A percentile compares a stretch with the other conserved stretches of the same genome.
Conservation (phyloP, 768 basidiomycete genomes). For the Termitomyces sp. region DNA sequence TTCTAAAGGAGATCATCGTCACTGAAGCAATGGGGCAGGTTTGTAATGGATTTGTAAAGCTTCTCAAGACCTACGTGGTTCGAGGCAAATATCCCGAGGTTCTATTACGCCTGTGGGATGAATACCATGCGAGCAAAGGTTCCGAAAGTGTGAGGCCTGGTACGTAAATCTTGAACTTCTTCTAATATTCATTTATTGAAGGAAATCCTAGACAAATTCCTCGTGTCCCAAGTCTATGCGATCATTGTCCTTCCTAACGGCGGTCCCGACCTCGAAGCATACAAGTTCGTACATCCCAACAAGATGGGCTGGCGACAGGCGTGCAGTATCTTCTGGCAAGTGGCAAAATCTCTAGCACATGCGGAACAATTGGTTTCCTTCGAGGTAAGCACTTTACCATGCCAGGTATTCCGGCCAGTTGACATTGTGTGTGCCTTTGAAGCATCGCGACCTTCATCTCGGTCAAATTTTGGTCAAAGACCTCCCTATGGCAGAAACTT, state of each 20-base stretch:
- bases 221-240: slow-evolving; percentile 76
- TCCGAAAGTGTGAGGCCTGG: slow-evolving; percentile 86
- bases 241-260: slow-evolving; percentile 90
- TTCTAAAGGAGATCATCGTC: slow-evolving; percentile 78
- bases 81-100: slow-evolving; percentile 78
- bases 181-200: neutral
- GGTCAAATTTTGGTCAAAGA: slow-evolving; percentile 89
- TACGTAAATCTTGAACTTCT: slow-evolving; percentile 24
- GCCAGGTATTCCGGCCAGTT: neutral
- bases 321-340: slow-evolving; percentile 88
- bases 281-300: slow-evolving; percentile 53
- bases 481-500: slow-evolving; percentile 24
- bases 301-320: slow-evolving; percentile 84
- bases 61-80: slow-evolving; percentile 83
- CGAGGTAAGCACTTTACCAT: slow-evolving; percentile 56
- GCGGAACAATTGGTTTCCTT: slow-evolving; percentile 83
- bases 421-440: neutral
- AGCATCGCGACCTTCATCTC: slow-evolving; percentile 99
- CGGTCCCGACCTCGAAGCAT: slow-evolving; percentile 88
- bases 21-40: slow-evolving; percentile 75
- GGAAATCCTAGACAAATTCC: slow-evolving; percentile 59
- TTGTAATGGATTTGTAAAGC: slow-evolving; percentile 73
- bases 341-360: slow-evolving; percentile 67
- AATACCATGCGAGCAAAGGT: slow-evolving; percentile 68
- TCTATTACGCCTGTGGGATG: slow-evolving; percentile 85